phyloP scores from a whole-genome alignment of 441 rosid species.

The Jatropha podagrica region DNA sequence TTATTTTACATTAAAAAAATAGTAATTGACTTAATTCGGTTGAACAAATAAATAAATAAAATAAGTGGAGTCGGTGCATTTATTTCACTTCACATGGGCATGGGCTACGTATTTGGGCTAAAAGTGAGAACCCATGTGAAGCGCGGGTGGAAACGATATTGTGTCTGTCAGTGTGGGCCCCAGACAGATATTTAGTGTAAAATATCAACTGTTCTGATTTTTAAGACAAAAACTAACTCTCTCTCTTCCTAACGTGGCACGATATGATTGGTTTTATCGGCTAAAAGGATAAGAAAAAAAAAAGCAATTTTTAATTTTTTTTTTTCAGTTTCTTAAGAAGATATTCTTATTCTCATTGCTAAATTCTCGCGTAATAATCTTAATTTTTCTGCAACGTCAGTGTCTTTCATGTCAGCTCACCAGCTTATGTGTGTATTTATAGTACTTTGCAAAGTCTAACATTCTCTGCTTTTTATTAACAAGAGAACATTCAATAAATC shows the following conservation, averaged over 20 bases:
- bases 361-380: neutral
- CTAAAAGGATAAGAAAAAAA: neutral
- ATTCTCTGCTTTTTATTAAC: neutral
- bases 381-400: neutral
- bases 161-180: too few relatives aligned
- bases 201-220: too few relatives aligned
- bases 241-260: conserved; percentile 14
- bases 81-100: neutral
- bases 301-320: neutral
- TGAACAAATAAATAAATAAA: too few relatives aligned
- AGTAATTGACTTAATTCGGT: too few relatives aligned
- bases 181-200: too few relatives aligned
- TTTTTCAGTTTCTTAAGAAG: neutral
- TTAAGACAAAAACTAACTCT: too few relatives aligned
- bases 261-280: conserved; percentile 26
- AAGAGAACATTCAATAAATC: neutral
- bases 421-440: neutral
- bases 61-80: neutral
- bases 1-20: too few relatives aligned
- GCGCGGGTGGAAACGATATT: neutral
- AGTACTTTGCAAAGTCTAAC: neutral
- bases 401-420: neutral
- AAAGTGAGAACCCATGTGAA: neutral
- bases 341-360: too few relatives aligned
- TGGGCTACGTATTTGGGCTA: neutral